Evolutionary conservation across 352 stramenopile genomes (phyloP), one percentile per base, ranked within the genome.

Genomic region (Thraustochytrium aureum): DNA sequence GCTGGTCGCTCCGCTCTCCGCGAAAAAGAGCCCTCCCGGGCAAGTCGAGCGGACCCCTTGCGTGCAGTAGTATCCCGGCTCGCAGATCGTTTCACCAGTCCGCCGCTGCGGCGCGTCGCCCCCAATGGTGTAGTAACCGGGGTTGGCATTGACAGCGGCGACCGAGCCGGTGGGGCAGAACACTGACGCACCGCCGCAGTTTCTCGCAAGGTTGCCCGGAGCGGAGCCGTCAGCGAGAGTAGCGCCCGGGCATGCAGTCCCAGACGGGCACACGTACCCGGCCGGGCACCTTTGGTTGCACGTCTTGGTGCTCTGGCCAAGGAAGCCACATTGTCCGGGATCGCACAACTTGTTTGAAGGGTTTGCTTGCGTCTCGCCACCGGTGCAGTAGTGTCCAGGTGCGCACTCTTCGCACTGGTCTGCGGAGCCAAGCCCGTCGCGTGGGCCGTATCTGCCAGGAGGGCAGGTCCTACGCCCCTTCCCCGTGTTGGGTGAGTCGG

Each of bases 21-120:
- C 50, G 22, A 64, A n/a, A 7, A 54, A 79, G 47, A 52, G 65
- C 32, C 69, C 69, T 22, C 52, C 69, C 10, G 69, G 69, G 41
- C 69, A 79, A 39, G 33, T 35, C 17, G 35, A n/a, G 69, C 69
- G 69, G 10, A 47, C 4, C 17, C 69, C 69, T 3, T n/a, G 14
- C 6, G 30, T 26, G 56, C 69, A 79, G 38, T 73, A 79, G 56
- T 79, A 79, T 3, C 69, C 69, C 12, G 69, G 17, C 17, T 79
- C 69, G 69, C 69, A 79, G 4, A 65, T 6, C 17, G n/a, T 35
- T 47, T 79, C 47, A 30, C 50, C 52, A 7, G 69, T 73, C 3
- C 69, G 66, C 14, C 33, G 22, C 43, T 74, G 10, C 30, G 33
- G 10, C 10, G 69, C 22, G 35, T 20, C 20, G 7, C 69, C 69